Base-by-base conservation (phyloP, 116 monocot genomes). In the Iris pallida region DNA sequence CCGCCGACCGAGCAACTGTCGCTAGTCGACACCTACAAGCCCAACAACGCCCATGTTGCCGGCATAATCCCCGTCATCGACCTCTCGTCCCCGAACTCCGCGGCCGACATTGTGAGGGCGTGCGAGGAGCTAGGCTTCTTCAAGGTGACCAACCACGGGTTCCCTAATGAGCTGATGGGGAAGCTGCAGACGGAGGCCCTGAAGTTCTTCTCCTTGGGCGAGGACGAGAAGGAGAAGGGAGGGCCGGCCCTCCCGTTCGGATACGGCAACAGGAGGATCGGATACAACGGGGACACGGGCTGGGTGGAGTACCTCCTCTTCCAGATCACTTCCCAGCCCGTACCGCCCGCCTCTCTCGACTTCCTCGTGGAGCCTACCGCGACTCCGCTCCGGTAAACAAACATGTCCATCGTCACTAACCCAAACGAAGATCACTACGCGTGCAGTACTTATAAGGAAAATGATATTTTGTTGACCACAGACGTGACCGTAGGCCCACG, bases 261-360 rank as follows among this genome's bases (percentile, higher is more conserved):
- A 6, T 81, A 81, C 16, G 76, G 72, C 10, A 81, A 64, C 47
- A 81, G 65, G 73, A 57, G 53, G 53, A 81, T 81, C 10, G 81
- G 81, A 10, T 0, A 6, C 12, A 81, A 81, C 57, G 76, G 81
- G 1, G 81, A 81, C 42, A 49, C 69, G 9, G 81, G 81, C 2
- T 81, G 81, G 81, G 58, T 81, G 5, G 81, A 81, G 53, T 81
- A 81, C 64, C 71, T 81, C 46, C 73, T 81, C 6, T 59, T 81
- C 1, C 53, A 68, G 18, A 57, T 76, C 52, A 68, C 54, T 17
- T 30, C 58, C 0, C 40, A 65, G 3, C 70, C 80, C 3, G 18
- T 10, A 16, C 47, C 63, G 3, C 17, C 16, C 10, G 6, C 43
- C 4, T 64, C 68, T 30, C 13, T 73, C 5, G 16, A 43, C 20